These are phyloP conservation scores for Gossypium mustelinum DNA, from an alignment of 345 rosid species.

Conservation along the genomic window DNA sequence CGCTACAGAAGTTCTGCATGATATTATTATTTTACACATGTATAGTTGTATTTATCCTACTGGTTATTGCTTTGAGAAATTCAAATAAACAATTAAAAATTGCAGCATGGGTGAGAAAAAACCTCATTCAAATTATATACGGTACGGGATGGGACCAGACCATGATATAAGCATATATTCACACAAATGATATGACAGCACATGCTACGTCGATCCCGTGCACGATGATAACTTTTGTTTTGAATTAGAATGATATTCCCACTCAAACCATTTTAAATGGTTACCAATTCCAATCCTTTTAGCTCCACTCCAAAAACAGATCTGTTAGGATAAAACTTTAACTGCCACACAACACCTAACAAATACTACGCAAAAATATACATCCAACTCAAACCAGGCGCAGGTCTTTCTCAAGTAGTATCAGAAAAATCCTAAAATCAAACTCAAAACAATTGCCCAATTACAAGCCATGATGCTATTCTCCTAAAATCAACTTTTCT, in stretches of 20 bases:
- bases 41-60: background rate
- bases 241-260: background rate
- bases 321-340: background rate
- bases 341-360: background rate
- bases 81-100: background rate
- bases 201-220: conserved; percentile 6
- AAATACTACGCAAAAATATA: background rate
- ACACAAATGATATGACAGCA: background rate
- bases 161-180: background rate
- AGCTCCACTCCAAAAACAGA: background rate
- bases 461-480: background rate
- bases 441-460: background rate
- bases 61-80: background rate
- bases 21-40: background rate
- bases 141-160: conserved; percentile 2
- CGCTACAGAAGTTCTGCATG: background rate
- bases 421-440: background rate
- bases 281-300: background rate
- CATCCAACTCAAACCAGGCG: background rate
- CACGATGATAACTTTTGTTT: background rate
- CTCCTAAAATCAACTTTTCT: background rate
- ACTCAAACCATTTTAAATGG: background rate
- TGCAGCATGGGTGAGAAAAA: background rate
- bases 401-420: background rate
- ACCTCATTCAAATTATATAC: background rate